Conservation (phyloP, 352 stramenopile species). For the Plasmopara muralis region DNA sequence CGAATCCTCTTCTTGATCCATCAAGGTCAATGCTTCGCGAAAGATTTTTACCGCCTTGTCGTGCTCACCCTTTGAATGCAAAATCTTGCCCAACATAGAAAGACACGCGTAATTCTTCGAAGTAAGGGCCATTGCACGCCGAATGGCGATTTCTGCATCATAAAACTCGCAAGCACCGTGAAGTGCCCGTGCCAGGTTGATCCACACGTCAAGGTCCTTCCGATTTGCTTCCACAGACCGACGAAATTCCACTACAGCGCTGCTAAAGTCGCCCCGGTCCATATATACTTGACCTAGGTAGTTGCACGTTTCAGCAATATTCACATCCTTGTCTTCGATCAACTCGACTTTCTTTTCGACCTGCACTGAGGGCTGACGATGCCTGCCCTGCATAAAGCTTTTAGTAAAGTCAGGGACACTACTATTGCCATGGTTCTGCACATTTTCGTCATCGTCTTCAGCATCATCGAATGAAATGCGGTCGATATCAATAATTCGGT, state of each 20-base stretch:
- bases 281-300: constrained; percentile 63
- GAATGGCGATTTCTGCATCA: constrained; percentile 64
- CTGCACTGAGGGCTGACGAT: constrained; percentile 20
- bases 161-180: constrained; percentile 46
- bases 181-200: constrained; percentile 61
- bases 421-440: constrained; percentile 19
- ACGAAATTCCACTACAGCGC: constrained; percentile 58
- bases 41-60: constrained; percentile 73
- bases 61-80: constrained; percentile 73
- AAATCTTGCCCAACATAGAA: constrained; percentile 76
- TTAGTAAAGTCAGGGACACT: constrained; percentile 16
- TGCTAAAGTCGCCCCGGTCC: constrained; percentile 55
- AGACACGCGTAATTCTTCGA: constrained; percentile 57
- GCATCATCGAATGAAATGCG: constrained; percentile 52
- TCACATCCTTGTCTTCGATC: constrained; percentile 46
- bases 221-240: constrained; percentile 61
- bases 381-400: constrained; percentile 12
- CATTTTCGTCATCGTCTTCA: constrained; percentile 32
- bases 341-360: constrained; percentile 27
- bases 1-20: constrained; percentile 60
- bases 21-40: constrained; percentile 61
- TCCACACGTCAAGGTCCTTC: constrained; percentile 69
- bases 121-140: constrained; percentile 42
- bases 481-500: constrained; percentile 62
- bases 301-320: constrained; percentile 65